Evolutionary conservation across 371 early-diverging fungal genomes (phyloP).

Genomic region (Umbelopsis sp.): DNA sequence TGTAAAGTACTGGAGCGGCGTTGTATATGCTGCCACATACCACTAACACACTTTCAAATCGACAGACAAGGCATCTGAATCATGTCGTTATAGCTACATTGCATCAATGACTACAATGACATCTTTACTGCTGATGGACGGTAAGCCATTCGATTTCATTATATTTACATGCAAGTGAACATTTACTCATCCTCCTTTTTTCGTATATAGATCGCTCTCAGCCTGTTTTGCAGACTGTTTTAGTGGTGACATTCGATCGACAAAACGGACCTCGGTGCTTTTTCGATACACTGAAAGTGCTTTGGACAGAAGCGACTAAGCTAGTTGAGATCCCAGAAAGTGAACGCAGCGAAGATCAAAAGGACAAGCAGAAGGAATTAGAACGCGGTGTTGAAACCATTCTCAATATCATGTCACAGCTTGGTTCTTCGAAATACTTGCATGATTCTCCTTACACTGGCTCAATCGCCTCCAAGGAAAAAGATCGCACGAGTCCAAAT

Average conservation of each 20-base stretch:
- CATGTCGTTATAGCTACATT: constrained; percentile 60
- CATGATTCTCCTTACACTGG: constrained; percentile 73
- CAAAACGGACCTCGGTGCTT: constrained; percentile 64
- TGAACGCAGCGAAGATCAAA: constrained; percentile 30
- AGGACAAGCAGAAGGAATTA: constrained; percentile 35
- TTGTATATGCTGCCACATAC: background rate
- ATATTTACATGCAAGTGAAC: background rate
- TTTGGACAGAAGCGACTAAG: constrained; percentile 59
- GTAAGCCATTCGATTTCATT: constrained; percentile 6
- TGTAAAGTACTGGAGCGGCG: no score
- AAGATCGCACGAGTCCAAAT: constrained; percentile 56
- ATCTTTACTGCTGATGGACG: constrained; percentile 50
- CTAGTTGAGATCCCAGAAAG: constrained; percentile 29
- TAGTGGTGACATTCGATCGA: constrained; percentile 72
- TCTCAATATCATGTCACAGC: constrained; percentile 60
- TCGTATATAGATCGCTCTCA: constrained; percentile 53
- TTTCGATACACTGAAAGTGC: constrained; percentile 52
- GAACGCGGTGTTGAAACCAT: constrained; percentile 58
- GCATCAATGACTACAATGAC: constrained; percentile 55
- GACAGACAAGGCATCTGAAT: constrained; percentile 10
- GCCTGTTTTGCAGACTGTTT: constrained; percentile 69
- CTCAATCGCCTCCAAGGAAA: constrained; percentile 53
- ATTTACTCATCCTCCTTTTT: background rate
- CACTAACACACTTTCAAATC: background rate
- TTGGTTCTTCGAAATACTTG: constrained; percentile 65